Base-by-base conservation (phyloP, 1,284 basidiomycete species). In the Ganoderma meredithae region DNA sequence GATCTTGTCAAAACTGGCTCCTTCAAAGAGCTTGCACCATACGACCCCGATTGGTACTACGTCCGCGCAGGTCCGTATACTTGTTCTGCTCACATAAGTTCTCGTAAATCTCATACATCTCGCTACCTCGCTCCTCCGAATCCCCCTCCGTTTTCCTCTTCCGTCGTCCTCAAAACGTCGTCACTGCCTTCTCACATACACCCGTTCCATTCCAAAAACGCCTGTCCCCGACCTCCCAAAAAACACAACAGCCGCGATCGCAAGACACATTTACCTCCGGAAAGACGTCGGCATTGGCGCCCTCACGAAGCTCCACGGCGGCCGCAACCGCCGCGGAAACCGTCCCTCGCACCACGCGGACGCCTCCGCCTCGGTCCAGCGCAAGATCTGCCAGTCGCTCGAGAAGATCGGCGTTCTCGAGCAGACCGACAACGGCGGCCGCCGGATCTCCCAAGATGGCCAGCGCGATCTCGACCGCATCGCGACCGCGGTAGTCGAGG, bases 1-100 rank as follows among this genome's bases (percentile, higher is more conserved):
- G 97, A 99, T 84, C 89, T 98, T 78, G 97, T 99, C 83, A 99
- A 99, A 89, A 99, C 97, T 70, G 98, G 96, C 80, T 85, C 94
- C 72, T 97, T 88, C 90, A 99, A 99, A 86, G 97, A 99, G 86
- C 95, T 97, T 74, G 97, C 97, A 65, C 97, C 97, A 68, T 99
- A 99, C 85, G 96, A 99, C 84, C 95, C 95, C 64, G 98, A 99
- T 84, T 99, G 97, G 97, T 99, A 92, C 90, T 99, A 99, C 86
- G 88, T 98, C 80, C 96, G 97, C 78, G 95, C 97, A 83, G 96
- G 96, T 97, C 79, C 79, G 90, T 78, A 62, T 61, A 2, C 41
- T 60, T 25, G 13, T 39, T 41, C 36, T 22, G 17, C 19, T 12
- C 47, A 22, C 55, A 5, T 31, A 33, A n/a, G 19, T 17, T 12